Conservation (phyloP, 2,329 filamentous ascomycete species). For the Fusarium sulawesiense region DNA sequence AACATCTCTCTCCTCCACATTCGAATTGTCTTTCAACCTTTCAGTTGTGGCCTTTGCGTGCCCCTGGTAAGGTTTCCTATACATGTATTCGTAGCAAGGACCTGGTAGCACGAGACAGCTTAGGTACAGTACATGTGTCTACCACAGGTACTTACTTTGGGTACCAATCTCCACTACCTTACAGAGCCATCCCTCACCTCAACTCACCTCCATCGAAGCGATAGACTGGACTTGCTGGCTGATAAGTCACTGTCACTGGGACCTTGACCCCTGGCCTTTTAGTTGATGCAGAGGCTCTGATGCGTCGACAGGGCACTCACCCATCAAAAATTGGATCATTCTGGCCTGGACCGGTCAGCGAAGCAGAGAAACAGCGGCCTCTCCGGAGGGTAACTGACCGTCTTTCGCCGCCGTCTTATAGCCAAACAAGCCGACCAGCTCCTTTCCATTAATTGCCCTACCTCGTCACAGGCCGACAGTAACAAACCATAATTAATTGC, state of each 20-base stretch:
- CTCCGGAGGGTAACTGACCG: conserved; percentile 37
- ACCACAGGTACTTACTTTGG: not conserved
- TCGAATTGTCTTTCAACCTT: conserved; percentile 5
- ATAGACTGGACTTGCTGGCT: conserved; percentile 34
- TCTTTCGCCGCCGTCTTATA: conserved; percentile 36
- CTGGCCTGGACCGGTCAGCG: conserved; percentile 38
- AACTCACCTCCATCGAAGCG: conserved; percentile 25
- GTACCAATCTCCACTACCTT: not conserved
- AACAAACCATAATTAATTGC: not conserved
- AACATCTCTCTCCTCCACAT: conserved; percentile 1
- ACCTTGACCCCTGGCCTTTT: conserved; percentile 12
- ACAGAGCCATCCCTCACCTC: conserved; percentile 18
- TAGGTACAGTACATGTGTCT: not conserved
- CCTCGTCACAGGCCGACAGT: conserved; percentile 14
- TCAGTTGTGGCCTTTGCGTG: conserved; percentile 22
- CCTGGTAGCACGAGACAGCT: conserved; percentile 1
- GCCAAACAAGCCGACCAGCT: conserved; percentile 26
- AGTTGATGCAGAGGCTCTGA: conserved; percentile 32
- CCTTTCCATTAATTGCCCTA: conserved; percentile 31
- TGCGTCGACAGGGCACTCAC: conserved; percentile 30
- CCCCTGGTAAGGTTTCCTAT: conserved; percentile 3
- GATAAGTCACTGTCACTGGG: conserved; percentile 33
- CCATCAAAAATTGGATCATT: conserved; percentile 37
- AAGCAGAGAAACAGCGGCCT: conserved; percentile 35
- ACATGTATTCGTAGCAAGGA: not conserved